Conservation (phyloP, 352 stramenopile genomes). For the Globisporangium emineosum region DNA sequence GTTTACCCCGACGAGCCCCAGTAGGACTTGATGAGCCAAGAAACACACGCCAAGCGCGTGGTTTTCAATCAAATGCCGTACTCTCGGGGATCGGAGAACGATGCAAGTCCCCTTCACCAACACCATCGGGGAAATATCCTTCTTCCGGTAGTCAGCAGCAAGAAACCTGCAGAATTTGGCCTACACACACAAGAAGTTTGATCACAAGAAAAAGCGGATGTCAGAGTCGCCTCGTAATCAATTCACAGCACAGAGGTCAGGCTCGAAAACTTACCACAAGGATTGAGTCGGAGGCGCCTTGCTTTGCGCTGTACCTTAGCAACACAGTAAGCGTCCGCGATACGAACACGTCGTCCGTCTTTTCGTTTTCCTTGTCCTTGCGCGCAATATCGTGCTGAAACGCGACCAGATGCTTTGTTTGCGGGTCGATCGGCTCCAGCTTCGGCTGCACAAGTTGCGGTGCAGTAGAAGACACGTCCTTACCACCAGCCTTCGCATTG, state of each 20-base stretch:
- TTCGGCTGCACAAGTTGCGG: not conserved
- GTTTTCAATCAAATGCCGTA: slow-evolving; percentile 3
- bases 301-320: slow-evolving; percentile 13
- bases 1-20: not conserved
- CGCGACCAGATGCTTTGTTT: not conserved
- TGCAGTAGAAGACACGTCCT: not conserved
- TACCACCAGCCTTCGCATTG: not conserved
- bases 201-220: not conserved
- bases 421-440: not conserved
- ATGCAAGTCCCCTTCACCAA: not conserved
- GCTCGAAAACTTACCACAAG: not conserved
- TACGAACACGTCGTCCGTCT: slow-evolving; percentile 26
- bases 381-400: slow-evolving; percentile 31
- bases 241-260: not conserved
- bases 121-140: not conserved
- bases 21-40: not conserved
- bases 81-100: not conserved
- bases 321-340: slow-evolving; percentile 30
- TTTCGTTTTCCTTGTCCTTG: slow-evolving; percentile 24
- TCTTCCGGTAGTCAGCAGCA: not conserved
- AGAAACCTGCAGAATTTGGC: not conserved
- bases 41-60: not conserved
- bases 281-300: not conserved
- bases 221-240: not conserved
- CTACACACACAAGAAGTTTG: not conserved